Base-by-base conservation (phyloP, 1,284 basidiomycete species). In the Bjerkandera adusta region DNA sequence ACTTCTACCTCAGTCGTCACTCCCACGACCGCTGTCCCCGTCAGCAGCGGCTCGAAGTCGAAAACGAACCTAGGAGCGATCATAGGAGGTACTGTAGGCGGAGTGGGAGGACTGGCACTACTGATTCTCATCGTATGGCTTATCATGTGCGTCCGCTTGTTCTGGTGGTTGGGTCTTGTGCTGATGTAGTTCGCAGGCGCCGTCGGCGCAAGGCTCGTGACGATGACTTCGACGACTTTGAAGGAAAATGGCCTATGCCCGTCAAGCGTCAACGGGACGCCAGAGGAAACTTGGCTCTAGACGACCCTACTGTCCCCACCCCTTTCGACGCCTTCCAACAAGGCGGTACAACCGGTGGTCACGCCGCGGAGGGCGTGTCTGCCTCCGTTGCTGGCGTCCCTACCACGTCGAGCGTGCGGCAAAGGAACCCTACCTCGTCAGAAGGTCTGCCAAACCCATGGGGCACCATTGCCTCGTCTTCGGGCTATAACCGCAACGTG, bases 21-120 rank as follows among this genome's bases (percentile, higher is more conserved):
- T 1, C 37, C 53, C 0, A 32, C 51, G 4, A 40, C 46, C 3
- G 41, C 47, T n/a, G 55, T 54, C 34, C 50, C 58, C 40, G 46
- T 47, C 16, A 24, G 36, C 6, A 29, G 18, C 20, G 16, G 25
- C 27, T 29, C 27, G n/a, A 36, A 60, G 27, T 55, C 66, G 3
- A 69, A 48, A 10, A 47, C 50, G 2, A 47, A 53, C 33, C 50
- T 73, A 11, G 73, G 64, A 1, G 66, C 77, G 3, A 79, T 81
- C 49, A 62, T 77, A 13, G 79, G 79, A 35, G 78, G 79, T 18
- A 71, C 69, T 15, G 59, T 77, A 0, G 79, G 76, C 5, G 79
- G 79, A 5, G 69, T 80, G 42, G 65, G 72, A 43, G 75, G 70
- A 13, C 60, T 80, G 8, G 71, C 72, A 1, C 58, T 69, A 5